A percentile compares a stretch with the other conserved stretches of the same genome.
Evolutionary conservation across 75 land plant species (phyloP).

Genomic region (Sequoia sempervirens): DNA sequence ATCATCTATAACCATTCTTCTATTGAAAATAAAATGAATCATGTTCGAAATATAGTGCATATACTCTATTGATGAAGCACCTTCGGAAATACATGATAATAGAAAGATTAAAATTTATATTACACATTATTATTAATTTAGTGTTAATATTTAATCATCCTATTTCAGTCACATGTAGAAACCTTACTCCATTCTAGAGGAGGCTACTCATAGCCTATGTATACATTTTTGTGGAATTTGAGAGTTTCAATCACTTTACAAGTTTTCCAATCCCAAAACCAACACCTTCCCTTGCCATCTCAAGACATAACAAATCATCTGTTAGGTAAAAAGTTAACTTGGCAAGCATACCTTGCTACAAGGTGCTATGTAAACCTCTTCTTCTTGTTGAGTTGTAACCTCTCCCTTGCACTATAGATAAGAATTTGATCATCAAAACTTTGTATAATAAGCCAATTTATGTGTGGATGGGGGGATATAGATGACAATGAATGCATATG

Average conservation of each 20-base stretch:
- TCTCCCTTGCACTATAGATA: constrained; percentile 35
- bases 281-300: constrained; percentile 72
- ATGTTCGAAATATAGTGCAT: not conserved
- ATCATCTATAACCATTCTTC: too few species aligned
- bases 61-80: not conserved
- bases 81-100: not conserved
- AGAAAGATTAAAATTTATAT: not conserved
- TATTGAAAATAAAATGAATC: too few species aligned
- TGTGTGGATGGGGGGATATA: constrained; percentile 78
- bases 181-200: too few species aligned
- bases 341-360: constrained; percentile 33
- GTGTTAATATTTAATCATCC: too few species aligned
- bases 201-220: constrained; percentile 37
- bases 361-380: constrained; percentile 37
- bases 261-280: constrained; percentile 98
- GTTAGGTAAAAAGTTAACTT: constrained; percentile 39
- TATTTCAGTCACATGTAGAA: too few species aligned
- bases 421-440: constrained; percentile 53
- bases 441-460: constrained; percentile 89
- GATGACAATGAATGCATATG: constrained; percentile 97
- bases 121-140: not conserved
- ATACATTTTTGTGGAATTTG: constrained; percentile 33
- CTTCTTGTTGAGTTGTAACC: constrained; percentile 40
- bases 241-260: constrained; percentile 58
- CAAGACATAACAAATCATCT: constrained; percentile 40